Evolutionary conservation across 371 early-diverging fungal species (phyloP).

Genomic region (Neoconidiobolus thromboides): DNA sequence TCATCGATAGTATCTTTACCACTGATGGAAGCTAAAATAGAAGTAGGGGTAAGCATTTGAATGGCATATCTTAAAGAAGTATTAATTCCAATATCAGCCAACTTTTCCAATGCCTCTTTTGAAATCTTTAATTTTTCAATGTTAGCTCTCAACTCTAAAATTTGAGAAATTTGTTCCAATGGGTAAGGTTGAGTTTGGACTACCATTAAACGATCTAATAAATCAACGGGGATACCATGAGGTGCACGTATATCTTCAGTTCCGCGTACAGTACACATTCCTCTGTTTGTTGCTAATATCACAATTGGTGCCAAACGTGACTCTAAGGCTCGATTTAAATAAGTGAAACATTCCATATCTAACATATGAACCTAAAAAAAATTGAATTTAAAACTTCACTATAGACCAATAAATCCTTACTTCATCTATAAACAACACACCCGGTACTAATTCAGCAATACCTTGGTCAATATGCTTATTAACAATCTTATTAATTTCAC

Average conservation of each 20-base stretch:
- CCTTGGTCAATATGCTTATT: slow-evolving; percentile 98
- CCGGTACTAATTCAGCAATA: slow-evolving; percentile 91
- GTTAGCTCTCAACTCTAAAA: slow-evolving; percentile 80
- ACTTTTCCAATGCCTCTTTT: slow-evolving; percentile 48
- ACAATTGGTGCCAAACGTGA: slow-evolving; percentile 91
- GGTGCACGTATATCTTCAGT: slow-evolving; percentile 79
- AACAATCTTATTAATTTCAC: slow-evolving; percentile 97
- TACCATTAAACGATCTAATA: slow-evolving; percentile 89
- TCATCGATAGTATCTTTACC: slow-evolving; percentile 55
- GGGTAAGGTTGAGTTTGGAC: slow-evolving; percentile 87
- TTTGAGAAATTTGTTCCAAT: slow-evolving; percentile 72
- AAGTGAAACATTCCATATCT: slow-evolving; percentile 97
- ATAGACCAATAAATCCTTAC: slow-evolving; percentile 12
- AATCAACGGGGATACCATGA: slow-evolving; percentile 94
- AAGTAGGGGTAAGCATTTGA: slow-evolving; percentile 87
- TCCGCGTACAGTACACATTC: slow-evolving; percentile 86
- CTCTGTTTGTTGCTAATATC: slow-evolving; percentile 93
- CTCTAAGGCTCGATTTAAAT: slow-evolving; percentile 93
- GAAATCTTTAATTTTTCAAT: slow-evolving; percentile 61
- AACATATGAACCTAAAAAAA: slow-evolving; percentile 74
- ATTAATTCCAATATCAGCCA: slow-evolving; percentile 67
- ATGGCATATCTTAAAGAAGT: slow-evolving; percentile 90
- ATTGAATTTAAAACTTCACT: background rate
- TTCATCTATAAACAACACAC: slow-evolving; percentile 96
- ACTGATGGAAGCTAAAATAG: slow-evolving; percentile 63